phyloP scores from a whole-genome alignment of 139 green algal species.

The Dunaliella sp. region DNA sequence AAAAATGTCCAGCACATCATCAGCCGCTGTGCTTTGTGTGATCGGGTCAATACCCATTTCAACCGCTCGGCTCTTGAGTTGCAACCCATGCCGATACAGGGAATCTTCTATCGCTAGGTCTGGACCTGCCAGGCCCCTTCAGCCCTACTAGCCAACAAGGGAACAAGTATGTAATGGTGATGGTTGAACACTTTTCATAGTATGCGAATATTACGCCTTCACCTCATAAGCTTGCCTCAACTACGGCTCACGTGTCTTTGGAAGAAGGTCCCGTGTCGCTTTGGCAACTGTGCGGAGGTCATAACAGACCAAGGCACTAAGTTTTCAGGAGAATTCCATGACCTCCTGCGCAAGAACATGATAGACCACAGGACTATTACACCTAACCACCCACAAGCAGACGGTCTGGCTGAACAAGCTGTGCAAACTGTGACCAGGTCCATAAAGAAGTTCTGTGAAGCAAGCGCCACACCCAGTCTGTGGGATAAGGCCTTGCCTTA shows the following conservation, averaged over 20 bases:
- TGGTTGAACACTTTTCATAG: background rate
- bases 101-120: background rate
- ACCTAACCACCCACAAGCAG: conserved; percentile 12
- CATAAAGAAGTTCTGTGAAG: background rate
- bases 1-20: background rate
- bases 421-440: conserved; percentile 19
- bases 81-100: background rate
- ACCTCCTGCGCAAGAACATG: background rate
- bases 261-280: background rate
- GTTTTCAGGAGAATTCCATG: background rate
- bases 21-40: background rate
- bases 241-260: background rate
- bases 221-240: background rate
- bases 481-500: conserved; percentile 18
- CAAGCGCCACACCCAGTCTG: background rate
- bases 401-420: conserved; percentile 9
- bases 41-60: background rate
- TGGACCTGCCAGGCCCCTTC: background rate
- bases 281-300: background rate
- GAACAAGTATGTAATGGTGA: background rate
- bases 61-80: background rate
- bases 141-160: background rate
- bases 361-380: conserved; percentile 10
- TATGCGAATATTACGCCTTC: background rate
- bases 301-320: conserved; percentile 1